phyloP scores from a whole-genome alignment of 306 rosid genomes.

The Fragaria nilgerrensis region DNA sequence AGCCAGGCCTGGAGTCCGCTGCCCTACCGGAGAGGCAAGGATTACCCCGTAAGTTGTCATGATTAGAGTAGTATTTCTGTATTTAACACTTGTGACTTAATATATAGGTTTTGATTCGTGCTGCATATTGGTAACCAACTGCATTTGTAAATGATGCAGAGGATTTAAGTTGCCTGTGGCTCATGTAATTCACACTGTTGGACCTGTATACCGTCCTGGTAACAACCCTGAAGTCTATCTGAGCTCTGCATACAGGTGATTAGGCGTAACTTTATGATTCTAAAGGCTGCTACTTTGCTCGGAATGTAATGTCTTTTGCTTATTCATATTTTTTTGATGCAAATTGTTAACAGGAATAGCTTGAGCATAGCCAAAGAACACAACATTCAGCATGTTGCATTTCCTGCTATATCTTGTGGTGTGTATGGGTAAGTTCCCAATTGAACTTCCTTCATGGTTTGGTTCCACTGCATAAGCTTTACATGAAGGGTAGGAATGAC shows the following conservation, averaged over 20 bases:
- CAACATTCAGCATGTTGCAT: constrained; percentile 66
- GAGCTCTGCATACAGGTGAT: constrained; percentile 74
- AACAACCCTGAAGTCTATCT: constrained; percentile 54
- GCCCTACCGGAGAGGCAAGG: constrained; percentile 93
- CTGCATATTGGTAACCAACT: not conserved
- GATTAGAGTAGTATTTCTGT: not conserved
- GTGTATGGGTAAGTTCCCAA: constrained; percentile 59
- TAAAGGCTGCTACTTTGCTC: constrained; percentile 11
- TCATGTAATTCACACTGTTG: constrained; percentile 82
- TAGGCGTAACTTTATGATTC: not conserved
- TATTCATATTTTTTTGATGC: not conserved
- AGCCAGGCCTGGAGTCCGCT: constrained; percentile 69
- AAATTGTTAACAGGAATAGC: constrained; percentile 44
- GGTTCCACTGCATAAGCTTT: not conserved
- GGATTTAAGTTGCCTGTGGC: constrained; percentile 77
- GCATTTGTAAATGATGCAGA: constrained; percentile 40
- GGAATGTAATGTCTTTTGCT: not conserved
- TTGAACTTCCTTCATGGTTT: not conserved
- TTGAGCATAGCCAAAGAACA: constrained; percentile 70
- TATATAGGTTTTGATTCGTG: not conserved
- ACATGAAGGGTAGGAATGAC: not conserved
- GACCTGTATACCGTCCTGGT: constrained; percentile 54
- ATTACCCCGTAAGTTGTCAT: constrained; percentile 61
- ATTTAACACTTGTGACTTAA: not conserved
- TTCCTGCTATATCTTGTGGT: constrained; percentile 95